Percentiles rank a stretch among this genome's conserved stretches.
Evolutionary conservation across 495 filamentous ascomycete species (phyloP).

Genomic region (Aspergillus homomorphus): DNA sequence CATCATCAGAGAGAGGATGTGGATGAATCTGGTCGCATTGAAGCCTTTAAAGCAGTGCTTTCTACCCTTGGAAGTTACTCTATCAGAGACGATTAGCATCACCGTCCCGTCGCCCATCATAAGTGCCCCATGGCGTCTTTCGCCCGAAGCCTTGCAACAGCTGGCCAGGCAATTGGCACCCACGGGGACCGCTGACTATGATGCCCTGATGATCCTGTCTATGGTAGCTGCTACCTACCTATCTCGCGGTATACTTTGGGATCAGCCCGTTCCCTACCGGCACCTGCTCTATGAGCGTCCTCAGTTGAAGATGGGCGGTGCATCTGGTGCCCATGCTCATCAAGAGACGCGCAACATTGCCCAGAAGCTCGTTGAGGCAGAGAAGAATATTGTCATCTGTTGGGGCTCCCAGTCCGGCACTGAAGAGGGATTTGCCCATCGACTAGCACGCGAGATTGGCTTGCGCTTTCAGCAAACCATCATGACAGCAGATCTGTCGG

Average conservation of each 20-base stretch:
- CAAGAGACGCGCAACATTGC: conserved; percentile 39
- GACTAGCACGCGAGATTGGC: conserved; percentile 44
- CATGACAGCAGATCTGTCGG: conserved; percentile 47
- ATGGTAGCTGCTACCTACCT: conserved; percentile 27
- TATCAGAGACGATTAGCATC: not conserved
- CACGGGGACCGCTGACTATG: conserved; percentile 29
- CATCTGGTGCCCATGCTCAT: conserved; percentile 5
- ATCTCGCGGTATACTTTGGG: conserved; percentile 36
- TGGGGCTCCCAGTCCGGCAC: conserved; percentile 58
- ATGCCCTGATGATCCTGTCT: conserved; percentile 28
- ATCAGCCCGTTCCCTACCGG: conserved; percentile 31
- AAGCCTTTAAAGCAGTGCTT: too few relatives aligned
- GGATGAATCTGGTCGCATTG: too few relatives aligned
- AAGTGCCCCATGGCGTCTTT: conserved; percentile 12
- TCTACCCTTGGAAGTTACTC: too few relatives aligned
- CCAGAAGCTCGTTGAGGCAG: conserved; percentile 31
- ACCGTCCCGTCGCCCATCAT: not conserved
- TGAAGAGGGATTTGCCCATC: conserved; percentile 47
- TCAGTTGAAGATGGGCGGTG: conserved; percentile 31
- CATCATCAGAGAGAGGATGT: too few relatives aligned
- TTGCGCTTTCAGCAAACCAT: conserved; percentile 40
- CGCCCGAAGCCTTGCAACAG: conserved; percentile 22
- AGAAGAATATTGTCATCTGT: conserved; percentile 46
- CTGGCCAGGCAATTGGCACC: conserved; percentile 25
- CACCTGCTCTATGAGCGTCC: conserved; percentile 32